Base-by-base conservation (phyloP, 176 grass and related monocot genomes). In the Tillandsia leiboldiana region DNA sequence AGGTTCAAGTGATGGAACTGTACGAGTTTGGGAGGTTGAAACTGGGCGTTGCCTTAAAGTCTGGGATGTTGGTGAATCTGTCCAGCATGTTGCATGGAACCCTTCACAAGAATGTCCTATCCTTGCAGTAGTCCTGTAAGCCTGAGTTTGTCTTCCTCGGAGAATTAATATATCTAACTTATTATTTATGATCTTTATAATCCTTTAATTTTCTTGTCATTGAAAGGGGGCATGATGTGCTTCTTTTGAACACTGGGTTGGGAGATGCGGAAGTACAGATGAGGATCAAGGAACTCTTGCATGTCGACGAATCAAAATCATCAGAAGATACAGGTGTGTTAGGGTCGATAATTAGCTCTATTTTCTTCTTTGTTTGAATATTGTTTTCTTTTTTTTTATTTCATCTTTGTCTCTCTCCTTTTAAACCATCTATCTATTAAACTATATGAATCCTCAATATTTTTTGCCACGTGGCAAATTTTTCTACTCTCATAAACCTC, bases 11-110 rank as follows among this genome's bases (percentile, higher is more conserved):
- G 95, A 99, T 80, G 95, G 95, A 71, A 87, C 79, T 22, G 86
- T 92, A 56, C 86, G 90, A 75, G 53, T 99, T 61, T 99, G 90
- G 94, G 95, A 99, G 75, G 85, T 99, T 77, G 90, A 93, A 88
- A 99, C 95, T 71, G 90, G 84, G 29, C 82, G 95, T 5, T 93
- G 90, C 56, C 66, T 87, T 33, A 90, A 88, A 64, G 72, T 90
- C 63, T 99, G 87, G 86, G 82, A 90, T 65, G 83, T 94, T 61
- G 90, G 87, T 11, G 90, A 82, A 70, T 66, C 79, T 49, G 87
- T 92, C 59, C 71, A 76, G 61, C 74, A 80, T 67, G 75, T 99
- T 84, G 65, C 82, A 18, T 99, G 95, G 95, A 99, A 99, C 78
- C 95, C 95, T 80, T 84, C 64, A 66, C 84, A 84, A 48, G 95